These are phyloP conservation scores for Nematocida ironsii DNA, from an alignment of 371 early-diverging fungal species.

Conservation along the genomic window DNA sequence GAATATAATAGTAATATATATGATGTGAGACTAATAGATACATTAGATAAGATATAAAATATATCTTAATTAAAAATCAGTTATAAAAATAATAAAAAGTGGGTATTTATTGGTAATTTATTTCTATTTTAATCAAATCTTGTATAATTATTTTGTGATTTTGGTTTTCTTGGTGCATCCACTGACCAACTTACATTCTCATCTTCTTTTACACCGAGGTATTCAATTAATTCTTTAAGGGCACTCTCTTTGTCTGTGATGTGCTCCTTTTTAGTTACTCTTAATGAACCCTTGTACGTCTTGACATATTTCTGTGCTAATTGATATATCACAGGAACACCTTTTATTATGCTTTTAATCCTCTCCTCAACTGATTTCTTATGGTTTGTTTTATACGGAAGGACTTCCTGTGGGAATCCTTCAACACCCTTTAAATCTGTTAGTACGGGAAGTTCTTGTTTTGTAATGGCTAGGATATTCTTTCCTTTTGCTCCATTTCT, in stretches of 20 bases:
- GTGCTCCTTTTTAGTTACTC: conserved; percentile 41
- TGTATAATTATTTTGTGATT: not conserved
- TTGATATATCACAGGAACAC: conserved; percentile 15
- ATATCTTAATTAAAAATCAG: not conserved
- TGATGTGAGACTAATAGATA: not conserved
- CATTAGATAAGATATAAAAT: not conserved
- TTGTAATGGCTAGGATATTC: conserved; percentile 71
- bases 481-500: conserved; percentile 66
- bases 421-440: not conserved
- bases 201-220: conserved; percentile 54
- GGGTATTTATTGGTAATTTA: not conserved
- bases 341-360: conserved; percentile 1
- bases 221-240: conserved; percentile 16
- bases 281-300: conserved; percentile 49
- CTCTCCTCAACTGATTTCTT: conserved; percentile 6
- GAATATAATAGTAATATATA: not conserved
- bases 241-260: not conserved
- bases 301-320: conserved; percentile 58
- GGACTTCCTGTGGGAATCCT: conserved; percentile 25
- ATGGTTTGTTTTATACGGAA: not conserved
- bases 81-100: not conserved
- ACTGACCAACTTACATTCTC: conserved; percentile 44
- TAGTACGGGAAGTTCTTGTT: conserved; percentile 11
- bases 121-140: conserved; percentile 3
- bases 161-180: conserved; percentile 10